Conservation (phyloP, 2,329 filamentous ascomycete species). For the Escovopsis sp. region DNA sequence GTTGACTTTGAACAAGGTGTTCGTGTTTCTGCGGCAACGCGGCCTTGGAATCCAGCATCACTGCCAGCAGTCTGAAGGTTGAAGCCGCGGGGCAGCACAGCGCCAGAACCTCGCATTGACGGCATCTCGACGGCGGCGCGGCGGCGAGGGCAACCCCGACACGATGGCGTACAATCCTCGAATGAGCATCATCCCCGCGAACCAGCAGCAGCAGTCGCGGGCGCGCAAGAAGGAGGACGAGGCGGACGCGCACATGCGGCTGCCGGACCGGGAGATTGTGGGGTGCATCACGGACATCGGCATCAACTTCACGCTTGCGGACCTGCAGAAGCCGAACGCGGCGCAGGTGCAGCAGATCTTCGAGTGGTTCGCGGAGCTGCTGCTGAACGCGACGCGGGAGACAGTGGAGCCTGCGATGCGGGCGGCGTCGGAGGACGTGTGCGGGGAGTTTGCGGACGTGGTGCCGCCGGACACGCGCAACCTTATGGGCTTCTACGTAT, state of each 20-base stretch:
- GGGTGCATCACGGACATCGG: constrained; percentile 96
- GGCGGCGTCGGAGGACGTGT: constrained; percentile 77
- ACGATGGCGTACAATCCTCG: constrained; percentile 44
- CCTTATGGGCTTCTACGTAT: constrained; percentile 89
- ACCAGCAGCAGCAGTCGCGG: constrained; percentile 35
- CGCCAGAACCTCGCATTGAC: neutral
- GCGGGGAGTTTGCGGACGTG: constrained; percentile 71
- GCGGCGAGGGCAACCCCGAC: neutral
- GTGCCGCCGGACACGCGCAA: constrained; percentile 80
- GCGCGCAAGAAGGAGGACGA: constrained; percentile 45
- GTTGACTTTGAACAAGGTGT: too few relatives aligned
- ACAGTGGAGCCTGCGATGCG: constrained; percentile 92
- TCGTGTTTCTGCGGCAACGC: too few relatives aligned
- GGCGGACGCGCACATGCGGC: constrained; percentile 43
- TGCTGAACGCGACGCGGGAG: constrained; percentile 87
- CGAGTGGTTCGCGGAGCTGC: constrained; percentile 89
- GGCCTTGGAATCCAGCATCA: too few relatives aligned
- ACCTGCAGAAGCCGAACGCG: constrained; percentile 87
- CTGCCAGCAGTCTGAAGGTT: too few relatives aligned
- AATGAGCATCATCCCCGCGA: constrained; percentile 44
- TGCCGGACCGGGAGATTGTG: constrained; percentile 67
- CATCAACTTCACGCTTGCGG: constrained; percentile 70
- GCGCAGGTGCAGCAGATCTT: constrained; percentile 94
- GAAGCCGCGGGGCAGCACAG: too few relatives aligned
- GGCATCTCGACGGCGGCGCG: neutral